phyloP scores from a whole-genome alignment of 2,329 filamentous ascomycete species.

The Arthrobotrys sphaeroides region DNA sequence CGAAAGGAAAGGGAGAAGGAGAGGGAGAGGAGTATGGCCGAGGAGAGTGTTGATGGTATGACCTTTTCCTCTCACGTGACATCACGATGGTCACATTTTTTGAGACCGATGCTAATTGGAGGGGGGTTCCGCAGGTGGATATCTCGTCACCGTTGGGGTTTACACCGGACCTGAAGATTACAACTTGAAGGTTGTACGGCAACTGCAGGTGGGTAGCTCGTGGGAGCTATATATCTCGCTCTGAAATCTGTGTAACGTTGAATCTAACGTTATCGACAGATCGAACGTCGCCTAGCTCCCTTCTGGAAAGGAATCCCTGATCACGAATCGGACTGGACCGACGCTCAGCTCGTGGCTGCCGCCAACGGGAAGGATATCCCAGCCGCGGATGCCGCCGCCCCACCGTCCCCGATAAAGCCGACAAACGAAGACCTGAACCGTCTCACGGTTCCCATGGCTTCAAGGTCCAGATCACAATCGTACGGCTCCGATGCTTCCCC shows the following conservation, averaged over 20 bases:
- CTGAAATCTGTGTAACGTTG: background rate
- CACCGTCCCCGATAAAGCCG: conserved; percentile 67
- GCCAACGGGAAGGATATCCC: conserved; percentile 85
- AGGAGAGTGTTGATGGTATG: conserved; percentile 84
- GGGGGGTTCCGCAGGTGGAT: conserved; percentile 69
- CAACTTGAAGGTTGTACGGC: conserved; percentile 84
- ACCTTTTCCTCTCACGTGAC: conserved; percentile 29
- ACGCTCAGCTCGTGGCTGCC: conserved; percentile 92
- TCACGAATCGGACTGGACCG: conserved; percentile 86
- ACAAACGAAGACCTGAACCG: conserved; percentile 71
- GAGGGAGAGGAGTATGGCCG: conserved; percentile 85
- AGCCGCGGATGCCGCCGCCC: conserved; percentile 77
- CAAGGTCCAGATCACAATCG: conserved; percentile 73
- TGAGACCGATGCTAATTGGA: background rate
- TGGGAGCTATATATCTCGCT: background rate
- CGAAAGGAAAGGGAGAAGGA: conserved; percentile 83
- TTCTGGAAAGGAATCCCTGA: conserved; percentile 96
- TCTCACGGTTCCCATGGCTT: conserved; percentile 80
- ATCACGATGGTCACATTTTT: conserved; percentile 5
- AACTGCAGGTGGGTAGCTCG: conserved; percentile 77
- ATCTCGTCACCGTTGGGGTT: conserved; percentile 89
- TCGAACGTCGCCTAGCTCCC: conserved; percentile 88
- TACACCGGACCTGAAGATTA: conserved; percentile 95
- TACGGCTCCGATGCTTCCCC: conserved; percentile 76
- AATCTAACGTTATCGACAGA: conserved; percentile 67